Base-by-base conservation (phyloP, 805 yeast species). In the Wickerhamomyces pijperi region DNA sequence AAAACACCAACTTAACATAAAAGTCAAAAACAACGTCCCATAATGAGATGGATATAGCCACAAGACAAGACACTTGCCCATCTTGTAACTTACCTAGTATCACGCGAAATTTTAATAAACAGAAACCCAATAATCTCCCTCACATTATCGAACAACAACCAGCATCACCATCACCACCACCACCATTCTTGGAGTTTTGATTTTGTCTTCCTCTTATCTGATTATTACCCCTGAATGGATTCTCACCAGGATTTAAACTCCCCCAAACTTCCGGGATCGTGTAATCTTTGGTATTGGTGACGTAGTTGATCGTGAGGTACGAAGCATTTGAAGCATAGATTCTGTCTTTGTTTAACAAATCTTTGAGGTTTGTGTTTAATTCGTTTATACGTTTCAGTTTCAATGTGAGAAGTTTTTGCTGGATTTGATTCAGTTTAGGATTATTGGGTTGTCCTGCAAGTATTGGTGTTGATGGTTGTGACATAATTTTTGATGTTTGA, bases 301-400 rank as follows among this genome's bases (percentile, higher is more conserved):
- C 56, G 38, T 59, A 61, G 35, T 63, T 56, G 5, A 64, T 62
- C n/a, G 66, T 57, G 39, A 68, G 57, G 29, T 70, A 58, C 7
- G 78, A 71, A 7, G 82, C 81, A 48, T 72, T 72, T 5, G 84
- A 76, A 8, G 82, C 78, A 25, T 77, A 74, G 2, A 78, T 74
- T 43, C 87, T 61, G 12, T 78, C 78, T 39, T 72, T 59, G 3
- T 67, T 53, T 31, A 82, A 53, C 34, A 74, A 69, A 21, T 67
- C 67, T 46, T 67, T 69, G 29, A 81, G 55, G 43, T 72, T 72
- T 3, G 56, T 51, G 48, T 78, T 79, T 25, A 78, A 62, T 47
- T 77, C 78, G 36, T 65, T 68, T 28, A 78, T 68, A 47, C 88
- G 64, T 50, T 72, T 75, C 35, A 81, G 60, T 54, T 79, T 81